Evolutionary conservation across 2,329 filamentous ascomycete genomes (phyloP).

Genomic region (Diplodia scrobiculata): DNA sequence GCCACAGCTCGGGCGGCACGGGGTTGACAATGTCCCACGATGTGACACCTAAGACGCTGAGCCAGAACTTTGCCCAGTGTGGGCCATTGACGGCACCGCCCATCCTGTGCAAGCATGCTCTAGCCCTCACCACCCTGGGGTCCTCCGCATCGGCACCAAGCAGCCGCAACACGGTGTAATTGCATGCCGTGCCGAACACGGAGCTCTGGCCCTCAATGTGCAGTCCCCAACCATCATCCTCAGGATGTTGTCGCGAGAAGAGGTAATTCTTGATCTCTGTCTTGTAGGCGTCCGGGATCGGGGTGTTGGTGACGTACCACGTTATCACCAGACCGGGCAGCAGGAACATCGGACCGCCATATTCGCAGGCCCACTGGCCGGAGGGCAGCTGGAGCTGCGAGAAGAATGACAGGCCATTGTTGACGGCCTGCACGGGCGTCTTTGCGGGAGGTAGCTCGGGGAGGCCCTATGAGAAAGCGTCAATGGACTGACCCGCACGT

Average conservation of each 20-base stretch:
- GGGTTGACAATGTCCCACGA: conserved; percentile 94
- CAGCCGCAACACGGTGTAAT: conserved; percentile 79
- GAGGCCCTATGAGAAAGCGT: conserved; percentile 61
- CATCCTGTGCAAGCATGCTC: conserved; percentile 77
- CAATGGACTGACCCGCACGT: conserved; percentile 1
- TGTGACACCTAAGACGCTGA: conserved; percentile 78
- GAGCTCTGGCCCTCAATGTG: conserved; percentile 93
- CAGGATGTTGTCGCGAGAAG: conserved; percentile 77
- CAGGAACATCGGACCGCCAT: conserved; percentile 96
- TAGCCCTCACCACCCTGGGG: conserved; percentile 79
- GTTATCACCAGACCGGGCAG: conserved; percentile 81
- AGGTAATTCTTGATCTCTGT: conserved; percentile 93
- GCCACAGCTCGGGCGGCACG: conserved; percentile 88
- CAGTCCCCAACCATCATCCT: conserved; percentile 95
- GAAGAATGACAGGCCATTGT: conserved; percentile 86
- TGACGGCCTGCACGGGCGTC: conserved; percentile 73
- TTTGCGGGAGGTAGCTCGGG: conserved; percentile 70
- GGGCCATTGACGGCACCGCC: conserved; percentile 82
- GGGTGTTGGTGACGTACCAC: conserved; percentile 87
- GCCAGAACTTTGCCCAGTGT: conserved; percentile 98
- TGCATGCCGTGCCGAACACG: conserved; percentile 86
- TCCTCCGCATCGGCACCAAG: conserved; percentile 83
- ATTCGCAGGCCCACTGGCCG: conserved; percentile 96
- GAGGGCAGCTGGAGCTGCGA: conserved; percentile 83
- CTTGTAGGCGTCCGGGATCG: conserved; percentile 75